Evolutionary conservation across 2,329 filamentous ascomycete genomes (phyloP).

Genomic region (Trichothecium sympodiale): DNA sequence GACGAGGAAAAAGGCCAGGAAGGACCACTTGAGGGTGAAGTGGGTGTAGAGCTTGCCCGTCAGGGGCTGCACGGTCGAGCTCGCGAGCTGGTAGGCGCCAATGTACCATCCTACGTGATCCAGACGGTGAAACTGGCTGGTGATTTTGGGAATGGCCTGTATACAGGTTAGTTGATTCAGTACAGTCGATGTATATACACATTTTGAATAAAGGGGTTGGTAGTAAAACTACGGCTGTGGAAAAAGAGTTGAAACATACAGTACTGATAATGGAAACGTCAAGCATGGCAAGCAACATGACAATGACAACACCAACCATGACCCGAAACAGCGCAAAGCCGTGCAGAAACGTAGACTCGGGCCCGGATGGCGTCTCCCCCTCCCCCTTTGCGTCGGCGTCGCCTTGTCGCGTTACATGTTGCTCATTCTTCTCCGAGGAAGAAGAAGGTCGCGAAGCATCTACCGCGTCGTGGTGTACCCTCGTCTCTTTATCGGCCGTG

Average conservation of each 20-base stretch:
- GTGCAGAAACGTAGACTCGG: neutral
- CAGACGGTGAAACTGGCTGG: conserved; percentile 33
- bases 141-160: conserved; percentile 34
- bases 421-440: too few species aligned
- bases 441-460: too few species aligned
- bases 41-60: conserved; percentile 36
- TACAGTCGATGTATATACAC: neutral
- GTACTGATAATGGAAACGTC: conserved; percentile 40
- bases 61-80: conserved; percentile 35
- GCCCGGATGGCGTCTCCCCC: too few species aligned
- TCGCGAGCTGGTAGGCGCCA: conserved; percentile 33
- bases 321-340: conserved; percentile 18
- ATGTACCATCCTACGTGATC: conserved; percentile 43
- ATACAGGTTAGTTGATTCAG: neutral
- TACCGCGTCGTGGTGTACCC: too few species aligned
- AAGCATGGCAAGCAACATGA: conserved; percentile 31
- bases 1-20: conserved; percentile 8
- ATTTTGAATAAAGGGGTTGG: too few species aligned
- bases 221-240: too few species aligned
- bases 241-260: conserved; percentile 15
- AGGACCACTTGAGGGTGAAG: conserved; percentile 18
- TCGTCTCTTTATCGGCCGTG: too few species aligned
- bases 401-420: too few species aligned
- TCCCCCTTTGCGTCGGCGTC: too few species aligned
- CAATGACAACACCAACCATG: conserved; percentile 21